Base-by-base conservation (phyloP, 108 stramenopile genomes). In the Cylindrotheca fusiformis region DNA sequence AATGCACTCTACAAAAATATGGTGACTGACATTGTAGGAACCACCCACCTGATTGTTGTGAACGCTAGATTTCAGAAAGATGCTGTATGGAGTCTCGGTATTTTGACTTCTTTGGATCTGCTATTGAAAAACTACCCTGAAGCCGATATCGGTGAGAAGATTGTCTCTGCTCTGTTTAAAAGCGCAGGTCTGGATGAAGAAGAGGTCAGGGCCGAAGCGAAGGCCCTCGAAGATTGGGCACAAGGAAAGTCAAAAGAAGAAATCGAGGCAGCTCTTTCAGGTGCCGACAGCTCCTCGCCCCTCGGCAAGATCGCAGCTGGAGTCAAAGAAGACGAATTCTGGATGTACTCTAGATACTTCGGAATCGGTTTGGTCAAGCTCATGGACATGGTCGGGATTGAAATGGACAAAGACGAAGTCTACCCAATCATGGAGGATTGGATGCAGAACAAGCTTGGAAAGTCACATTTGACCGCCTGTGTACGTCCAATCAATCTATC, bases 81-180 rank as follows among this genome's bases (percentile, higher is more conserved):
- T 56, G 64, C 90, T 5, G 59, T 97, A 29, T 97, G 94, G 82
- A 81, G 78, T 48, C 61, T 91, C 25, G 96, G 94, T 48, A 69
- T 94, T 41, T 60, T 90, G 53, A 73, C 80, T 19, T 50, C 83
- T 32, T 65, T 94, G 62, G 83, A 91, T 36, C 58, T 93, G 56
- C 60, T 95, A 32, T 71, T 95, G 59, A 91, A 90, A 73, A 95
- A 95, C 66, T 97, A 97, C 75, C 95, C 96, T 33, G 96, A 93
- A 57, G 64, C 72, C 25, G 93, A 91, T 1, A 76, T 88, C 61
- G 88, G 74, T 28, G 79, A 85, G 58, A 63, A 74, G 52, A 92
- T 95, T 47, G 74, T 79, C 46, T 75, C 85, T 3, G 84, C 93
- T 6, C 65, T 97, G 47, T 80, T 91, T 64, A 80, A 85, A 50